Percentiles rank a stretch among this genome's conserved stretches.
Evolutionary conservation across 371 early-diverging fungal genomes (phyloP).

Genomic region (Ordospora colligata): DNA sequence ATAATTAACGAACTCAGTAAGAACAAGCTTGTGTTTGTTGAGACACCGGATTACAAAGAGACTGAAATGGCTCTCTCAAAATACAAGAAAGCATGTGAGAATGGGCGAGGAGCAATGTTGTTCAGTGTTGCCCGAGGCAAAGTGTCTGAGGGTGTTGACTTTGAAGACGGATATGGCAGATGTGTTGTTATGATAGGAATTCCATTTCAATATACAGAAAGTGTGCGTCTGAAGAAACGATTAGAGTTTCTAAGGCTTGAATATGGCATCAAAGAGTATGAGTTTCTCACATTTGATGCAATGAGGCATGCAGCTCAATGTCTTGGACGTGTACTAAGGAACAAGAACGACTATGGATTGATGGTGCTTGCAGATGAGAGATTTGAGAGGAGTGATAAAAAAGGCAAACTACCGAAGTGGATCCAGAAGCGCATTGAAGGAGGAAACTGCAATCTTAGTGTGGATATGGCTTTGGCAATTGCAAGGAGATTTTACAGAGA

Average conservation of each 20-base stretch:
- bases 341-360: slow-evolving; percentile 94
- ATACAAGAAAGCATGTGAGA: slow-evolving; percentile 86
- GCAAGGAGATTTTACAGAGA: slow-evolving; percentile 81
- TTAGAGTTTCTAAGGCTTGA: slow-evolving; percentile 84
- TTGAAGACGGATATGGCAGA: slow-evolving; percentile 94
- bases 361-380: slow-evolving; percentile 98
- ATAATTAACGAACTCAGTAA: slow-evolving; percentile 70
- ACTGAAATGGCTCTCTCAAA: slow-evolving; percentile 84
- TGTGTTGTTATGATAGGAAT: slow-evolving; percentile 89
- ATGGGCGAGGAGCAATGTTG: slow-evolving; percentile 93
- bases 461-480: slow-evolving; percentile 88
- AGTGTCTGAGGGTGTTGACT: slow-evolving; percentile 98
- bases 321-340: slow-evolving; percentile 82
- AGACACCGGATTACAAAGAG: slow-evolving; percentile 96
- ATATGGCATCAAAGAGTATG: slow-evolving; percentile 84
- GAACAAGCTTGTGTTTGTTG: slow-evolving; percentile 91
- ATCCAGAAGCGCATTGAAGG: slow-evolving; percentile 80
- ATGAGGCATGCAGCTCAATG: slow-evolving; percentile 98
- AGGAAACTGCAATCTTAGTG: slow-evolving; percentile 77
- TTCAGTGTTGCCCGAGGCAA: slow-evolving; percentile 98
- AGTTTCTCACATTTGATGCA: slow-evolving; percentile 96
- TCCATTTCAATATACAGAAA: slow-evolving; percentile 85
- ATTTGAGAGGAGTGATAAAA: slow-evolving; percentile 82
- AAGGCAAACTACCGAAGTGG: slow-evolving; percentile 92
- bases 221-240: slow-evolving; percentile 73